phyloP scores from a whole-genome alignment of 2,329 filamentous ascomycete species.

The Thelonectria olida region DNA sequence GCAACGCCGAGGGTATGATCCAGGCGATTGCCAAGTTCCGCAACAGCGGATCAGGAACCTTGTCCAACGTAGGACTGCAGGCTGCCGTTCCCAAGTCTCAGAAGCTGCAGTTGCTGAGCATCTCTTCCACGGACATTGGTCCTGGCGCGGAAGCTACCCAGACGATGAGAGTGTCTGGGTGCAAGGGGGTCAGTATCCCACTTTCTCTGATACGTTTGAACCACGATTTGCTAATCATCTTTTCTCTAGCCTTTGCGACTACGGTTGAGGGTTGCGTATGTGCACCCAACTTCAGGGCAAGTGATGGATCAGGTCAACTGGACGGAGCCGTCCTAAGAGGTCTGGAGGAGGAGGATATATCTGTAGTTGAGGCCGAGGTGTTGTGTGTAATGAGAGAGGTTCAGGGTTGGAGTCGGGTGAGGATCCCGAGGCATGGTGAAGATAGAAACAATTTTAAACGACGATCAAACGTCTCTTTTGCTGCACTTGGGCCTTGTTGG shows the following conservation, averaged over 20 bases:
- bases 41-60: constrained; percentile 71
- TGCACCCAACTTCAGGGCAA: constrained; percentile 73
- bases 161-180: constrained; percentile 85
- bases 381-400: constrained; percentile 19
- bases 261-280: constrained; percentile 84
- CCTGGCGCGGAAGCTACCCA: constrained; percentile 87
- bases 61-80: constrained; percentile 85
- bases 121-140: constrained; percentile 81
- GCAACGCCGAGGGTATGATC: constrained; percentile 80
- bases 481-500: background rate
- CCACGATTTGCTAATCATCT: constrained; percentile 24
- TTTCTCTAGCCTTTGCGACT: constrained; percentile 77
- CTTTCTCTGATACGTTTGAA: background rate
- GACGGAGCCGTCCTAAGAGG: constrained; percentile 75
- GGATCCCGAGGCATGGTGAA: constrained; percentile 29
- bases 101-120: constrained; percentile 89
- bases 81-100: constrained; percentile 97
- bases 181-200: constrained; percentile 82
- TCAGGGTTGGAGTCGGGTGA: constrained; percentile 21
- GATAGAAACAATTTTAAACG: constrained; percentile 39
- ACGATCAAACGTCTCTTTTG: constrained; percentile 32
- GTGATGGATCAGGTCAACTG: constrained; percentile 96
- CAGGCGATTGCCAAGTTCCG: constrained; percentile 87
- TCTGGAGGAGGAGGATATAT: constrained; percentile 3
- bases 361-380: constrained; percentile 4